Evolutionary conservation across 805 yeast species (phyloP), one percentile per base, ranked within the genome.

Genomic region (Wickerhamomyces ciferrii): DNA sequence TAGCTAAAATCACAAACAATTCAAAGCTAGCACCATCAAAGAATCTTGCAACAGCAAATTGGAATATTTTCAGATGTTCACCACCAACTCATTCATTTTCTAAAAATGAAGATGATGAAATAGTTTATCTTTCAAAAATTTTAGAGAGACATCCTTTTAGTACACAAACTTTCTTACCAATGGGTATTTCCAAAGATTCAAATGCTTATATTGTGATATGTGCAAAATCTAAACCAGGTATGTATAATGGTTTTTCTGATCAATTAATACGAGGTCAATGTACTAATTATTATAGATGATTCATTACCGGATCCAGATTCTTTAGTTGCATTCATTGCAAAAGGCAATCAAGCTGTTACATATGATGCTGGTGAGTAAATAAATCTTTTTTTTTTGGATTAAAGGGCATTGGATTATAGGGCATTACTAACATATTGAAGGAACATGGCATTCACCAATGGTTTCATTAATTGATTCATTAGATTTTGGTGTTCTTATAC

Each of bases 401-500:
- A n/a, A n/a, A n/a, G n/a, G n/a, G n/a, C n/a, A n/a, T n/a, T n/a
- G n/a, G n/a, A n/a, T n/a, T n/a, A n/a, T n/a, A n/a, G n/a, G n/a
- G n/a, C n/a, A n/a, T n/a, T n/a, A n/a, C n/a, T n/a, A n/a, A n/a
- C n/a, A n/a, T n/a, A n/a, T n/a, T n/a, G n/a, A 52, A 13, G 88
- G 85, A 1, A 78, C 84, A 5, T 91, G 98, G 98, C 98, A 91
- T 62, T 96, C 97, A 0, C 97, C 98, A 3, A 91, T 91, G 98
- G 84, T 92, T 20, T 92, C 88, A 2, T 63, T 89, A 10, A 84
- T 82, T 31, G 79, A 76, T 23, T 68, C 69, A 5, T 67, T 83
- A 15, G 96, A 92, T 59, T 92, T 91, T 67, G 91, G 88, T 2
- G 97, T 92, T n/a, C 68, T 90, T 44, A 83, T 88, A 29, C 85